Percentiles rank a stretch among this genome's conserved stretches.
These are phyloP conservation scores for Colletotrichum acutatum DNA, from an alignment of 2,329 filamentous ascomycete genomes.

Conservation along the genomic window DNA sequence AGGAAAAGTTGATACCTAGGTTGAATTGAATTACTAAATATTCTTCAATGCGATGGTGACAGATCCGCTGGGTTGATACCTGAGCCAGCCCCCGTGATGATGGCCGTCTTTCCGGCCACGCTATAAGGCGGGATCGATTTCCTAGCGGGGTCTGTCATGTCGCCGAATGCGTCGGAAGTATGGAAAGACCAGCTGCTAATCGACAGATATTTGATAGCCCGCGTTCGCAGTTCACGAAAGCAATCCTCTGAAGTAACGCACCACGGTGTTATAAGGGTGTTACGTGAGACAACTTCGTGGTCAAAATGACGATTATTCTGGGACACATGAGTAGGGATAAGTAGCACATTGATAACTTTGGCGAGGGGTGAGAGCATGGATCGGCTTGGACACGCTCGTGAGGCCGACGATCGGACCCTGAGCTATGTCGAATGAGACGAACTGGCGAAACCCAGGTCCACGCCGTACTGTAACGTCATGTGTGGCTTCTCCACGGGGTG, in stretches of 20 bases:
- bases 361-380: background rate
- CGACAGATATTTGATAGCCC: background rate
- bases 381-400: background rate
- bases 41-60: background rate
- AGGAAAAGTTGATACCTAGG: constrained; percentile 55
- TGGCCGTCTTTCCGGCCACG: constrained; percentile 42
- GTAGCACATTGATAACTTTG: no score
- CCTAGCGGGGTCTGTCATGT: background rate
- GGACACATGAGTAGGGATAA: background rate
- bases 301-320: background rate
- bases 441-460: background rate
- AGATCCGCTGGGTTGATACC: constrained; percentile 27
- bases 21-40: background rate
- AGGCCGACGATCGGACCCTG: background rate
- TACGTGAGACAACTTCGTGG: background rate
- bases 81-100: constrained; percentile 44
- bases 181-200: background rate
- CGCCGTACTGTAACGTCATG: background rate
- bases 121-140: constrained; percentile 36
- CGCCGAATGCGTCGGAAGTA: background rate
- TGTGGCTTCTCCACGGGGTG: background rate
- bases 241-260: background rate
- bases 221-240: background rate
- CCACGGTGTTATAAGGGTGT: background rate
- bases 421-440: background rate